Evolutionary conservation across 2,329 filamentous ascomycete species (phyloP).

Genomic region (Fusarium ambrosium): DNA sequence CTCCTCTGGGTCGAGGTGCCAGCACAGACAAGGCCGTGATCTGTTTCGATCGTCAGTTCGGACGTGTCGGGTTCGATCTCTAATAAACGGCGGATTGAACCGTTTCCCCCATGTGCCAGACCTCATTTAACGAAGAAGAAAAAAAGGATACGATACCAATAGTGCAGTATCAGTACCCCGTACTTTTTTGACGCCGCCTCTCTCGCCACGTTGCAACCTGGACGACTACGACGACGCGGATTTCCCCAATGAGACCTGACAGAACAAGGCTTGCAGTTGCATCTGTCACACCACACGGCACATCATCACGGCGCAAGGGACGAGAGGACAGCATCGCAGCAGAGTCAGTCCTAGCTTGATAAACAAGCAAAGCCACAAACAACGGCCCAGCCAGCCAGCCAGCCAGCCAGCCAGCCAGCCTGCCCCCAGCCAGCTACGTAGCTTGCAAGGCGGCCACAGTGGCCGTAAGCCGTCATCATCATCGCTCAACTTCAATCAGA

Average conservation of each 20-base stretch:
- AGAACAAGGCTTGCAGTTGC: constrained; percentile 36
- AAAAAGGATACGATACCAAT: no score
- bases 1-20: constrained; percentile 27
- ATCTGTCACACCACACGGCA: constrained; percentile 43
- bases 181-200: constrained; percentile 36
- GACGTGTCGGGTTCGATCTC: constrained; percentile 38
- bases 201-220: constrained; percentile 41
- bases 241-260: constrained; percentile 44
- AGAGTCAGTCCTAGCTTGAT: constrained; percentile 20
- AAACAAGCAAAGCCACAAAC: constrained; percentile 15
- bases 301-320: constrained; percentile 30
- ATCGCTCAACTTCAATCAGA: constrained; percentile 29
- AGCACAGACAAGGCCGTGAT: constrained; percentile 36
- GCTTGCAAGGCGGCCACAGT: constrained; percentile 19
- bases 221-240: constrained; percentile 21
- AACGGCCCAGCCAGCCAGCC: neutral
- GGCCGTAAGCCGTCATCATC: constrained; percentile 26
- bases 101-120: constrained; percentile 24
- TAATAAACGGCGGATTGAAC: constrained; percentile 44
- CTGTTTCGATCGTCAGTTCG: constrained; percentile 28
- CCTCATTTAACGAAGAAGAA: constrained; percentile 20
- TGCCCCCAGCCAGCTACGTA: no score
- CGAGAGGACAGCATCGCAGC: constrained; percentile 20
- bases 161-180: constrained; percentile 17
- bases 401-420: neutral